Percentiles rank a stretch among this genome's conserved stretches.
These are phyloP conservation scores for Zoysia japonica DNA, from an alignment of 176 grass and related monocot genomes.

Conservation along the genomic window DNA sequence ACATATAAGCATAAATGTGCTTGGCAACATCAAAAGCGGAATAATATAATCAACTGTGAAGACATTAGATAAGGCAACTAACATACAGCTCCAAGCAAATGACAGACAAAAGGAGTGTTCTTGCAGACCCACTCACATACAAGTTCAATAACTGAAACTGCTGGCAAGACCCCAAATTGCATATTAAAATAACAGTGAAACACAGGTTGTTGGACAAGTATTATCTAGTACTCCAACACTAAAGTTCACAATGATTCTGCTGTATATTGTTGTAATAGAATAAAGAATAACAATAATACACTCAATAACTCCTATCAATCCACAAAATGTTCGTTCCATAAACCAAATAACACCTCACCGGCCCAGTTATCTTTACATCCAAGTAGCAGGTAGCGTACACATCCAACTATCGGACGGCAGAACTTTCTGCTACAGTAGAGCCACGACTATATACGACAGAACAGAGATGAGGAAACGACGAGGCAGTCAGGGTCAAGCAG, in stretches of 20 bases:
- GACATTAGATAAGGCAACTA: constrained; percentile 19
- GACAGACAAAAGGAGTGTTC: neutral
- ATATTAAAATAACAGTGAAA: neutral
- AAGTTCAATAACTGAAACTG: constrained; percentile 24
- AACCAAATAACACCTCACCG: constrained; percentile 27
- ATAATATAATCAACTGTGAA: neutral
- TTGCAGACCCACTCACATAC: neutral
- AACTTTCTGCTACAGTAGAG: constrained; percentile 24
- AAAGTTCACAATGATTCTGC: constrained; percentile 23
- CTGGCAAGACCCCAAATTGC: constrained; percentile 17
- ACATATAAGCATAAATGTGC: neutral
- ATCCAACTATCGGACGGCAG: constrained; percentile 29
- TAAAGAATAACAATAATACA: constrained; percentile 32
- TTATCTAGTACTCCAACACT: constrained; percentile 13
- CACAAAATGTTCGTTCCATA: constrained; percentile 15
- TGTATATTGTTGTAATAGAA: constrained; percentile 19
- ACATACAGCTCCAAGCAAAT: neutral
- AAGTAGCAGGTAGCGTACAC: neutral
- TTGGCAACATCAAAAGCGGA: neutral
- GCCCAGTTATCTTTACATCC: constrained; percentile 27
- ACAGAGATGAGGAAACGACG: neutral
- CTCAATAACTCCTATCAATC: constrained; percentile 9
- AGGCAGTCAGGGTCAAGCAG: constrained; percentile 3
- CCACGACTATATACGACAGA: constrained; percentile 23
- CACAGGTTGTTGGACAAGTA: constrained; percentile 28